Conservation (phyloP, 139 green algal species). For the Haematococcus lacustris region DNA sequence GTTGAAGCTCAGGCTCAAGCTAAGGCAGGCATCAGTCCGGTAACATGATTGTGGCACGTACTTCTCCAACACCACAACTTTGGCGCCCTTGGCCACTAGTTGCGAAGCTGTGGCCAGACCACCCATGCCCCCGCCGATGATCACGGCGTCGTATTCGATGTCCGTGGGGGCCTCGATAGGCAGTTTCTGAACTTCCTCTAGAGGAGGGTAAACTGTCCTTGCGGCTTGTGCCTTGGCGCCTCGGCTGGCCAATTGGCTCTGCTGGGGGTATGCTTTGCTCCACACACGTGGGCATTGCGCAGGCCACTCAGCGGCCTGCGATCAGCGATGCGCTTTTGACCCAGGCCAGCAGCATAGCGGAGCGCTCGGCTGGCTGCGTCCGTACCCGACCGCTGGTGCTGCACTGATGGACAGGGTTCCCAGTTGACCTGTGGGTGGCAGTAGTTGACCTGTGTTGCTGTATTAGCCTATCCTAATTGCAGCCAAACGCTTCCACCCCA, state of each 20-base stretch:
- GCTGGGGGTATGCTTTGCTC: background rate
- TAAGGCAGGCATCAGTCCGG: no score
- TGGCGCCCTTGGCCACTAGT: slow-evolving; percentile 68
- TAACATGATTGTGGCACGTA: no score
- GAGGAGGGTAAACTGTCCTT: background rate
- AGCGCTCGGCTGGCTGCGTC: no score
- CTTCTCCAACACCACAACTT: slow-evolving; percentile 81
- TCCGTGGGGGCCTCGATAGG: slow-evolving; percentile 38
- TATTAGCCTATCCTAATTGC: no score
- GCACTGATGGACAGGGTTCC: background rate
- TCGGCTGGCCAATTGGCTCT: background rate
- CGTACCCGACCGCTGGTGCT: background rate
- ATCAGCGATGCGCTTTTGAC: background rate
- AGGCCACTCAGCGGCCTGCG: background rate
- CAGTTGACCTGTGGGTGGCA: no score
- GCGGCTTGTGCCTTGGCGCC: background rate
- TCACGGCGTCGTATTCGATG: slow-evolving; percentile 79
- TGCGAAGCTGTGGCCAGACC: slow-evolving; percentile 80
- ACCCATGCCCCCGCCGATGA: slow-evolving; percentile 88
- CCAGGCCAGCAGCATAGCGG: background rate
- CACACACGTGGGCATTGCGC: background rate
- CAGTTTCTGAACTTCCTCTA: slow-evolving; percentile 1
- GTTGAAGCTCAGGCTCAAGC: no score
- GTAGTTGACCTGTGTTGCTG: no score
- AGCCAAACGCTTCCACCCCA: background rate